Evolutionary conservation across 805 yeast genomes (phyloP), one percentile per base, ranked within the genome.

Genomic region (Nakazawaea peltata): DNA sequence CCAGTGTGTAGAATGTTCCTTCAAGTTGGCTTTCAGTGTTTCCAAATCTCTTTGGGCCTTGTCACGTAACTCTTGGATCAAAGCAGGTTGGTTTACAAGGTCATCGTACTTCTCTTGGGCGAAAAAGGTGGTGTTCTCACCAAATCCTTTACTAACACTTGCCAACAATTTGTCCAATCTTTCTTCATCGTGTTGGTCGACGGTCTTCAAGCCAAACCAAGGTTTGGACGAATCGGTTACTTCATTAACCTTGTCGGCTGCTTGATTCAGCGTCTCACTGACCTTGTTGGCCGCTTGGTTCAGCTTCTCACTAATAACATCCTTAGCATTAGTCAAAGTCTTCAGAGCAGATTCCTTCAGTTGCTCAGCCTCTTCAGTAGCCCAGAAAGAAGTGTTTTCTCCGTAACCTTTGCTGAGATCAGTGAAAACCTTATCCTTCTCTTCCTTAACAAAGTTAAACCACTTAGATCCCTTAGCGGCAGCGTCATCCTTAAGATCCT

Each of bases 331-430:
- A 2, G 33, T 33, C 11, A 32, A 14, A 5, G 36, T 24, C 23
- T 21, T 21, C 23, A 21, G 23, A n/a, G n/a, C n/a, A n/a, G n/a
- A n/a, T n/a, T n/a, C n/a, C 16, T 23, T 25, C 9, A 5, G 10
- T 11, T 23, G 10, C 14, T 34, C 38, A 11, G 26, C 32, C 23
- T 34, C 26, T 17, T 37, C 40, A n/a, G 18, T 28, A 11, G 40
- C 40, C 32, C 36, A 37, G 24, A 37, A 37, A 5, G 41, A 29
- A 4, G 41, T n/a, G 21, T 28, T 33, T 19, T 37, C 41, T 7
- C 41, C 37, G 28, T 23, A 33, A 1, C 41, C 41, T 19, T 28
- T 28, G 5, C 34, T 14, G n/a, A 26, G 37, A 15, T 33, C 32
- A 15, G 23, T 11, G 12, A 33, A n/a, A 10, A 25, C 28, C 15